Conservation (phyloP, 306 rosid species). For the Vigna nakashimae region DNA sequence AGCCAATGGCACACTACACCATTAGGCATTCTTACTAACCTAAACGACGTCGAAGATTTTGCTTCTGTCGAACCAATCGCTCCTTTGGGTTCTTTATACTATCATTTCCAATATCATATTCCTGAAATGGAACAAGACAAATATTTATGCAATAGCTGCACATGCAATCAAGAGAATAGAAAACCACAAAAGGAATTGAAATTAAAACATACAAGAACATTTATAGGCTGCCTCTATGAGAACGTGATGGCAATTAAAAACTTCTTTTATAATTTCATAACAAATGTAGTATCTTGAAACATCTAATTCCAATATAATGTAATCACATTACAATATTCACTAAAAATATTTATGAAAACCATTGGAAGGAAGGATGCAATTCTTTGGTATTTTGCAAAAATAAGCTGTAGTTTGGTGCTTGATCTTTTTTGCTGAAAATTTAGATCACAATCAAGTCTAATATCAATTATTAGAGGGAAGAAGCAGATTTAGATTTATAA, state of each 20-base stretch:
- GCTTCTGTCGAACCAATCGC: slow-evolving; percentile 93
- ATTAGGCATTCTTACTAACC: slow-evolving; percentile 56
- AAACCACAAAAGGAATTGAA: slow-evolving; percentile 16
- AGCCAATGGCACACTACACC: slow-evolving; percentile 21
- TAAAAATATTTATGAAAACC: slow-evolving; percentile 11
- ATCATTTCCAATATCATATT: slow-evolving; percentile 81
- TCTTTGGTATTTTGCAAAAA: background rate
- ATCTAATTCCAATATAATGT: background rate
- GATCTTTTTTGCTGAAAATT: slow-evolving; percentile 3
- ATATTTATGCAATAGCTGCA: slow-evolving; percentile 15
- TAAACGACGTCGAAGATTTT: slow-evolving; percentile 87
- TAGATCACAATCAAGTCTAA: slow-evolving; percentile 23
- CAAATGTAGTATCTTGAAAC: slow-evolving; percentile 23
- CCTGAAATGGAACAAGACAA: slow-evolving; percentile 63
- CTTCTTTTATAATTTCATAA: background rate
- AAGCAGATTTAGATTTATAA: background rate
- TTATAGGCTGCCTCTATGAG: slow-evolving; percentile 15
- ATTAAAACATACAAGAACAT: background rate
- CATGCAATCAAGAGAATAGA: slow-evolving; percentile 18
- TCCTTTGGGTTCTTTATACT: slow-evolving; percentile 80
- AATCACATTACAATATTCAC: background rate
- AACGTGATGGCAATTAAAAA: slow-evolving; percentile 21
- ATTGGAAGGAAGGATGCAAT: background rate
- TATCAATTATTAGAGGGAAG: background rate
- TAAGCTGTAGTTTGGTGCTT: slow-evolving; percentile 26